A percentile compares a stretch with the other conserved stretches of the same genome.
Conservation (phyloP, 1,284 basidiomycete genomes). For the Paramarasmius palmivorus region DNA sequence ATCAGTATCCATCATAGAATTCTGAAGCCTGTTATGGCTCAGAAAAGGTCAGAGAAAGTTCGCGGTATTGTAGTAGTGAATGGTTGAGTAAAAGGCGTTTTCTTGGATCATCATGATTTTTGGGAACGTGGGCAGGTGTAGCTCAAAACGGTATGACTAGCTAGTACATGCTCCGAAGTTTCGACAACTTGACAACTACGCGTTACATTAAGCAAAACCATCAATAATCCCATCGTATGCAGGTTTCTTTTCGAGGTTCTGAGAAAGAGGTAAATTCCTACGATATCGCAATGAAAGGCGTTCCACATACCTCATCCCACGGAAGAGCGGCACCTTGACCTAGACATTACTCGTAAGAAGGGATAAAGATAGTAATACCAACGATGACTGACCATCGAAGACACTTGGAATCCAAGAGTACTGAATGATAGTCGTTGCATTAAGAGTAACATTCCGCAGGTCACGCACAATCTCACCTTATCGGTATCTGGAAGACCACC, state of each 20-base stretch:
- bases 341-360: too few species aligned
- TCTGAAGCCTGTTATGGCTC: not conserved
- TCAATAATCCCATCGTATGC: slow-evolving; percentile 42
- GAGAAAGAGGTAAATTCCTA: not conserved
- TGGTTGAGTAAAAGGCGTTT: too few species aligned
- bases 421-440: slow-evolving; percentile 19
- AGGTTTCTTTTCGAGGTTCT: slow-evolving; percentile 39
- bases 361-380: too few species aligned
- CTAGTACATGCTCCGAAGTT: too few species aligned
- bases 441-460: not conserved
- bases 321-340: slow-evolving; percentile 52
- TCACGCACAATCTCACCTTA: slow-evolving; percentile 10
- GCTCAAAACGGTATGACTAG: too few species aligned
- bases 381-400: too few species aligned
- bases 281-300: not conserved
- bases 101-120: too few species aligned
- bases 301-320: slow-evolving; percentile 42
- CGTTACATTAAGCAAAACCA: slow-evolving; percentile 21
- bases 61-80: too few species aligned
- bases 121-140: too few species aligned
- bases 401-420: slow-evolving; percentile 54
- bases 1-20: not conserved
- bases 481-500: slow-evolving; percentile 12
- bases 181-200: not conserved
- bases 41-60: too few species aligned